Base-by-base conservation (phyloP, 1,284 basidiomycete species). In the Xerocomus nothofagi region DNA sequence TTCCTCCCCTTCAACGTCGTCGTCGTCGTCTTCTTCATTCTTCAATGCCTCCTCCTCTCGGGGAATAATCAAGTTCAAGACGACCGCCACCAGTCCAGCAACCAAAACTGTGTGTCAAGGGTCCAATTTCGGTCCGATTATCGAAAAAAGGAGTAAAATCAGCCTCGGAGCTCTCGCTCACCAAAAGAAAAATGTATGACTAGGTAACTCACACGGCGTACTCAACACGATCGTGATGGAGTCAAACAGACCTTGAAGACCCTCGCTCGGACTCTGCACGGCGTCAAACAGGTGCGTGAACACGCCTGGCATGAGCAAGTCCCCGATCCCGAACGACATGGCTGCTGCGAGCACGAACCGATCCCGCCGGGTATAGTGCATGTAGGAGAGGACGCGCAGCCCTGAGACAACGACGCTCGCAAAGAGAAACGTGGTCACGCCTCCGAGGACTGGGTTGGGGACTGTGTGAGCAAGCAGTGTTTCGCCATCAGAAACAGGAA, bases 381-480 rank as follows among this genome's bases (percentile, higher is more conserved):
- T 73, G 60, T 80, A 82, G 2, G 83, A 76, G 29, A 95, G 73
- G 3, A 95, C 86, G 30, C 87, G 81, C 32, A 90, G 54, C 41
- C 92, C 91, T 0, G 86, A 88, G 14, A 78, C 74, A 24, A 75
- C 74, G 18, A 88, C 85, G 34, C 73, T 79, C 0, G 82, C 81
- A 51, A 86, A 86, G 42, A 89, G 73, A 71, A 88, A 91, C 3
- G 88, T 90, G 12, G 88, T 92, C 3, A 91, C 86, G 5, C 90
- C 90, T 3, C 92, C 91, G 0, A 94, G 77, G 9, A 93, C 88
- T 0, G 89, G 73, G 57, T 88, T 86, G 0, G 91, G 91, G 42
- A 56, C 63, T 66, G 39, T 17, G 1, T 20, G n/a, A n/a, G n/a
- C n/a, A n/a, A n/a, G n/a, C n/a, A 17, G 14, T 4, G 15, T 27